These are phyloP conservation scores for Hyaloscypha hepaticicola DNA, from an alignment of 495 filamentous ascomycete species.

Conservation along the genomic window DNA sequence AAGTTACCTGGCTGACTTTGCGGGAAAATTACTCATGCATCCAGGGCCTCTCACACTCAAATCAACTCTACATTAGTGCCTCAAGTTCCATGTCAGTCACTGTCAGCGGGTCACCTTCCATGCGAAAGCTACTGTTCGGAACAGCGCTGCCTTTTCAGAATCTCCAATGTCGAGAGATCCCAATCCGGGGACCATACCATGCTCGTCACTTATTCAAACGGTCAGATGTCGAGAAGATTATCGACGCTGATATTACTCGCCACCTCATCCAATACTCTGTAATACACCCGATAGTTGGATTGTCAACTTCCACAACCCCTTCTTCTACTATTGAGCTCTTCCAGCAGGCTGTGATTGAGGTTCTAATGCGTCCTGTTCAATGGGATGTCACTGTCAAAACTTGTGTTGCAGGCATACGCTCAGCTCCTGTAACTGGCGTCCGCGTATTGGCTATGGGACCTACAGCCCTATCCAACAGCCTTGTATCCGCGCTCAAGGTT, in stretches of 20 bases:
- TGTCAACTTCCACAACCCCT: not conserved
- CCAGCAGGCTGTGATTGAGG: slow-evolving; percentile 14
- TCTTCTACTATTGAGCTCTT: slow-evolving; percentile 17
- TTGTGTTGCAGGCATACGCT: slow-evolving; percentile 11
- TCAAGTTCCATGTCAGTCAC: slow-evolving; percentile 66
- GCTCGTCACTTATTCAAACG: slow-evolving; percentile 64
- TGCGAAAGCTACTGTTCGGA: slow-evolving; percentile 57
- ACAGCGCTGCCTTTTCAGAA: slow-evolving; percentile 33
- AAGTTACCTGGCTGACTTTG: slow-evolving; percentile 16
- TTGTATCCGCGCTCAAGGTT: slow-evolving; percentile 41
- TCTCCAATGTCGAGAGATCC: slow-evolving; percentile 58
- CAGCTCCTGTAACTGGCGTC: not conserved
- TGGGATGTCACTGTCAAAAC: slow-evolving; percentile 15
- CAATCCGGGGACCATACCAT: slow-evolving; percentile 81
- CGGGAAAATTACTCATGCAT: not conserved
- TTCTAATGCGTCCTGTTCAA: slow-evolving; percentile 14
- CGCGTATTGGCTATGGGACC: slow-evolving; percentile 17
- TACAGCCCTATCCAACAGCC: slow-evolving; percentile 33
- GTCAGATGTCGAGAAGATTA: slow-evolving; percentile 17
- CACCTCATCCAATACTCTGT: slow-evolving; percentile 8
- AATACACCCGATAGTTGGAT: slow-evolving; percentile 6
- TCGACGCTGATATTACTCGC: slow-evolving; percentile 8
- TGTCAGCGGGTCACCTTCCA: slow-evolving; percentile 72
- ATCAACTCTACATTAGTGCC: slow-evolving; percentile 69
- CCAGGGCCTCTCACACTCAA: slow-evolving; percentile 60